Conservation (phyloP, 768 basidiomycete species). For the Boletus coccyginus region DNA sequence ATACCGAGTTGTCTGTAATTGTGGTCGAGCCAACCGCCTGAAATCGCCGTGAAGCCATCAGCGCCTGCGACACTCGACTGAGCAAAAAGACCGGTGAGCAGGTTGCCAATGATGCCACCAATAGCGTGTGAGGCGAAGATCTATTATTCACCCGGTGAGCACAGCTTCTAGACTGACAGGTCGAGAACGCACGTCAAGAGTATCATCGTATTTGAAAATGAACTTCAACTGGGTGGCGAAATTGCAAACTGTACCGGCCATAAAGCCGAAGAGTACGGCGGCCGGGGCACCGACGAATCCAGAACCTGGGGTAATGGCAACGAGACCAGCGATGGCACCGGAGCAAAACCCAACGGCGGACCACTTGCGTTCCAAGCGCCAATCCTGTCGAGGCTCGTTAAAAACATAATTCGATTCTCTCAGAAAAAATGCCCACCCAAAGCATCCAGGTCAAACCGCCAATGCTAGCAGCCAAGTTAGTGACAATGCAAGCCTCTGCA, state of each 20-base stretch:
- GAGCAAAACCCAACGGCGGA: conserved; percentile 93
- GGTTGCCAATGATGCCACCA: conserved; percentile 77
- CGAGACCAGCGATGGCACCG: conserved; percentile 87
- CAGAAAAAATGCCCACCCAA: conserved; percentile 47
- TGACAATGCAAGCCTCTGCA: conserved; percentile 85
- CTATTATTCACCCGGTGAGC: conserved; percentile 33
- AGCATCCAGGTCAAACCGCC: conserved; percentile 92
- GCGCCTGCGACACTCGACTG: conserved; percentile 74
- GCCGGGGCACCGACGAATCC: conserved; percentile 84
- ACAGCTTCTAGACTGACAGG: not conserved
- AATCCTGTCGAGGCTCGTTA: conserved; percentile 55
- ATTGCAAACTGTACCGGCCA: conserved; percentile 84
- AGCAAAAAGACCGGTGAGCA: conserved; percentile 87
- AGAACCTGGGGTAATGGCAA: conserved; percentile 85
- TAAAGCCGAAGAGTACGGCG: conserved; percentile 79
- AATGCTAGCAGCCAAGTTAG: conserved; percentile 88
- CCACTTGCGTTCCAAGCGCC: conserved; percentile 91
- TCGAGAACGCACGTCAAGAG: conserved; percentile 60
- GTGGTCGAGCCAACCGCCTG: conserved; percentile 87
- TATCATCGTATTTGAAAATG: conserved; percentile 70
- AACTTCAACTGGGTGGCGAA: conserved; percentile 96
- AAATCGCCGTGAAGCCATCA: conserved; percentile 65
- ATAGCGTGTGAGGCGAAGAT: conserved; percentile 86
- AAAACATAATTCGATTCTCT: not conserved
- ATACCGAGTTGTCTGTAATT: conserved; percentile 81